These are phyloP conservation scores for Tricharina praecox DNA, from an alignment of 495 filamentous ascomycete species.

Conservation along the genomic window DNA sequence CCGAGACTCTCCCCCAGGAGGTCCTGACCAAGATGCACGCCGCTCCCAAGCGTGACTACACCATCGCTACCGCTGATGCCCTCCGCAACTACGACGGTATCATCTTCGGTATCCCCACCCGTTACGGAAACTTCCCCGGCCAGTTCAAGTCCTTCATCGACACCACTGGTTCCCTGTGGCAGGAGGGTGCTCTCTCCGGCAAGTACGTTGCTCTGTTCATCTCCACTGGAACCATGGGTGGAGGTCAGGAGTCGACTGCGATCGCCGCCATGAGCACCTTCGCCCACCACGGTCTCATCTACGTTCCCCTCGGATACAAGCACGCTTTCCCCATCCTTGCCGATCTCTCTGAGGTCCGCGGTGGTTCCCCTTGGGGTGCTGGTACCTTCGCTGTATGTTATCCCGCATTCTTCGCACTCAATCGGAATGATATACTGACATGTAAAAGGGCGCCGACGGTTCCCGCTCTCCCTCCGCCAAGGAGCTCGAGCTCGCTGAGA, in stretches of 20 bases:
- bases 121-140: constrained; percentile 94
- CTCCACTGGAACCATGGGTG: constrained; percentile 62
- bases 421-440: constrained; percentile 4
- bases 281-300: constrained; percentile 87
- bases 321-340: constrained; percentile 51
- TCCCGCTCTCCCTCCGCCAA: constrained; percentile 56
- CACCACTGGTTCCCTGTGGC: constrained; percentile 49
- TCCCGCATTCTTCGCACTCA: background rate
- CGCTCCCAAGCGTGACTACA: constrained; percentile 54
- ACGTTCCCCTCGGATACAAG: constrained; percentile 85
- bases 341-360: constrained; percentile 59
- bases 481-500: constrained; percentile 62
- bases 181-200: constrained; percentile 31
- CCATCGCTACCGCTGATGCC: constrained; percentile 40
- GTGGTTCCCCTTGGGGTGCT: constrained; percentile 83
- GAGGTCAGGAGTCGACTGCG: constrained; percentile 84
- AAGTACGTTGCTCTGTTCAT: constrained; percentile 91
- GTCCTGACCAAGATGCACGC: constrained; percentile 81
- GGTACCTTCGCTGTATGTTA: constrained; percentile 67
- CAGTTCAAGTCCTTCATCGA: constrained; percentile 57
- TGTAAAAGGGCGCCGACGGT: constrained; percentile 44
- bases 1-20: constrained; percentile 72
- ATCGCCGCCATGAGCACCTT: constrained; percentile 73
- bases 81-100: constrained; percentile 77
- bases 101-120: constrained; percentile 92